Base-by-base conservation (phyloP, 805 yeast species). In the Tanozyma kutaoensis region DNA sequence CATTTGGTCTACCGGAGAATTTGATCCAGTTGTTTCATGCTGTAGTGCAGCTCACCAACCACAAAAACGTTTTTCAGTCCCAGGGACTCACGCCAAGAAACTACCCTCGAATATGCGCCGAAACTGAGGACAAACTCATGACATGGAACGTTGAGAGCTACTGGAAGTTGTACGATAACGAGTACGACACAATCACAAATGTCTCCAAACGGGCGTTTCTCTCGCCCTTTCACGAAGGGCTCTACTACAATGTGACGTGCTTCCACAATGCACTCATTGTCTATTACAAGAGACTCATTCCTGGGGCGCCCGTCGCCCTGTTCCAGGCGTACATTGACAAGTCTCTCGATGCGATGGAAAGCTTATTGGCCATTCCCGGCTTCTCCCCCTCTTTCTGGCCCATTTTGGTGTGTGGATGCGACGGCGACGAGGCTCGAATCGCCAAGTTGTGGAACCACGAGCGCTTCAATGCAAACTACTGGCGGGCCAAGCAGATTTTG, bases 401-500 rank as follows among this genome's bases (percentile, higher is more conserved):
- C 14, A 48, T 66, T 18, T 51, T 69, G 24, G 46, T 69, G 2
- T 52, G 62, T 24, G 55, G 55, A 9, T 30, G 46, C 14, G 49
- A 45, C 18, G 13, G 20, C 57, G 1, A 39, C 48, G 4, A 52
- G 46, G 19, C 25, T 28, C 1, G 35, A 36, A 2, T 32, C 49
- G 14, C 65, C 58, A 28, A 40, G 14, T 40, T 59, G 4, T 52
- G 61, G 48, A 39, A 46, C 20, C 48, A 51, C 22, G 45, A 36
- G 15, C 41, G 38, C 24, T 34, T 28, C 28, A 43, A 48, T 16
- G 12, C 40, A 21, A 65, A 62, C 30, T 63, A 62, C 35, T 70
- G 76, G 76, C 48, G 73, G 20, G 62, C 66, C 1, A 67, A 67
- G 36, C 76, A 70, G 39, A 55, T 69, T 15, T 45, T 69, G 34